phyloP scores from a whole-genome alignment of 2,329 filamentous ascomycete genomes.

The Aspergillus bombycis region DNA sequence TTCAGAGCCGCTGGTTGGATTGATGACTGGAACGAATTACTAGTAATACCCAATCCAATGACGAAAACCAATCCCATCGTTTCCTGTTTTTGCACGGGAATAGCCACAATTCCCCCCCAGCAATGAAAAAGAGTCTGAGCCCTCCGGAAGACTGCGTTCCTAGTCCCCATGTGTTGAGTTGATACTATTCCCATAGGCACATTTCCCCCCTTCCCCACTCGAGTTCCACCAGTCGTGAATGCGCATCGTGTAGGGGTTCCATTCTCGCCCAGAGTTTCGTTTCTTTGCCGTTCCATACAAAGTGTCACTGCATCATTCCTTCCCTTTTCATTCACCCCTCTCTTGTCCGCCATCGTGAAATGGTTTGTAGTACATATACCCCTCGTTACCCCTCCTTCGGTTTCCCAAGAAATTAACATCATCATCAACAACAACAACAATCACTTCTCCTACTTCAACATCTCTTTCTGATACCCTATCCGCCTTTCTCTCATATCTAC shows the following conservation, averaged over 20 bases:
- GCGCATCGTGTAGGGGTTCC: not conserved
- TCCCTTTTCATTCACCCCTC: conserved; percentile 6
- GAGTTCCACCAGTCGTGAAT: not conserved
- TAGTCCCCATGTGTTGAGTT: not conserved
- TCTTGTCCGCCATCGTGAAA: not conserved
- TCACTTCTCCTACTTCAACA: not conserved
- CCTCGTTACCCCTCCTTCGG: conserved; percentile 16
- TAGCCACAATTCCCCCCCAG: not conserved
- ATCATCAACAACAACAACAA: not conserved
- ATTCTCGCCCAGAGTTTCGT: conserved; percentile 1
- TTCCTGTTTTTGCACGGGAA: conserved; percentile 1
- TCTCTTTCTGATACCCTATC: not conserved
- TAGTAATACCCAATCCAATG: not conserved
- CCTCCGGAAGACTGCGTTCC: conserved; percentile 6
- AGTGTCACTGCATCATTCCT: conserved; percentile 6
- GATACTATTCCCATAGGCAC: conserved; percentile 2
- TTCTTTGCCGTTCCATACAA: conserved; percentile 3
- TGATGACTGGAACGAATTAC: not conserved
- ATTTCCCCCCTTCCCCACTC: not conserved
- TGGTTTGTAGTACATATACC: conserved; percentile 19
- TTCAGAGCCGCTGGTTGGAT: not conserved
- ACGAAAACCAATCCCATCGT: not conserved
- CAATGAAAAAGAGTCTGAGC: not conserved
- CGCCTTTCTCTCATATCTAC: not conserved
- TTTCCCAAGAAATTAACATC: not conserved